Conservation (phyloP, 1,139 yeast species). For the Keqinozyma sinolaborantium region DNA sequence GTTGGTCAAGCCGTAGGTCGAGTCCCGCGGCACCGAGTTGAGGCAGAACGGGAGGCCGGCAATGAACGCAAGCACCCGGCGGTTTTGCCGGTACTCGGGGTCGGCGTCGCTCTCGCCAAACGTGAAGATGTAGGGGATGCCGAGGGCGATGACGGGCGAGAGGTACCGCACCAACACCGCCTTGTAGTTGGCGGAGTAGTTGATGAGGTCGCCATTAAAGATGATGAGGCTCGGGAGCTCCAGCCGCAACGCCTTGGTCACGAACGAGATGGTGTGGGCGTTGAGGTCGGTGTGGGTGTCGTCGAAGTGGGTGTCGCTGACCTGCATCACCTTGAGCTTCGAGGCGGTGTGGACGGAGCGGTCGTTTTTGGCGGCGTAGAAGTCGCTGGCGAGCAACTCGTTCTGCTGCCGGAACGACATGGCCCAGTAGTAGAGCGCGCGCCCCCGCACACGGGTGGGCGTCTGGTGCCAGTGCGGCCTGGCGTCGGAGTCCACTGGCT, state of each 20-base stretch:
- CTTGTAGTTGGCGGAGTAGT: slow-evolving; percentile 5
- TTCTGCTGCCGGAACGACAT: background rate
- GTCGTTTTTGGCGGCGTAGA: slow-evolving; percentile 2
- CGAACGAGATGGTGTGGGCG: slow-evolving; percentile 23
- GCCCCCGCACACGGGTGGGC: background rate
- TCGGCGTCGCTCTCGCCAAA: slow-evolving; percentile 34
- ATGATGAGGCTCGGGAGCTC: slow-evolving; percentile 37
- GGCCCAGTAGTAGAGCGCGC: background rate
- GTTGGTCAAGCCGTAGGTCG: slow-evolving; percentile 34
- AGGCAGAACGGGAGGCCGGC: slow-evolving; percentile 37
- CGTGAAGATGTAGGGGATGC: slow-evolving; percentile 33
- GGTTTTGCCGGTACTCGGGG: slow-evolving; percentile 9
- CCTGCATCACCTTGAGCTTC: slow-evolving; percentile 31
- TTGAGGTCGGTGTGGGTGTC: slow-evolving; percentile 11
- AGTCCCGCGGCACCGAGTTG: slow-evolving; percentile 16
- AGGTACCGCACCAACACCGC: slow-evolving; percentile 4
- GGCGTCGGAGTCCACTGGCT: background rate
- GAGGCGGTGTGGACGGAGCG: slow-evolving; percentile 8
- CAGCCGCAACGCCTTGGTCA: slow-evolving; percentile 22
- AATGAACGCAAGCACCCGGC: slow-evolving; percentile 15
- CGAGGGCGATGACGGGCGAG: slow-evolving; percentile 17
- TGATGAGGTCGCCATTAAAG: slow-evolving; percentile 36
- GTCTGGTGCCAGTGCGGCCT: background rate
- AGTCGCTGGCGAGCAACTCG: background rate
- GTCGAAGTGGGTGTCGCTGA: slow-evolving; percentile 41